Evolutionary conservation across 768 basidiomycete genomes (phyloP).

Genomic region (Mycena pura): DNA sequence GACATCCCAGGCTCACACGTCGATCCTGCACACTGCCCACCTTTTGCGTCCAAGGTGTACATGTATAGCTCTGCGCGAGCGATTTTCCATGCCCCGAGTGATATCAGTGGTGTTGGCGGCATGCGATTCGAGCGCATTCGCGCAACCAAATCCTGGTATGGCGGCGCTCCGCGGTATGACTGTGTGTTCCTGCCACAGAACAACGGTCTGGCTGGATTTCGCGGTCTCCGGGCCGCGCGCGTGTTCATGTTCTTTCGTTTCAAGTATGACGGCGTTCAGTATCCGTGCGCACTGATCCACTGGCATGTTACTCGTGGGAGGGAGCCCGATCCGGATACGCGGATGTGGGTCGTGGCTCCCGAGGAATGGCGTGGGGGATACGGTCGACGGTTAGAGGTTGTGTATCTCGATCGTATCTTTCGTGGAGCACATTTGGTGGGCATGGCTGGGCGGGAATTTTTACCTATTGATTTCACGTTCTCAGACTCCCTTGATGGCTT

Average conservation of each 20-base stretch:
- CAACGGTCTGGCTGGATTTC: slow-evolving; percentile 8
- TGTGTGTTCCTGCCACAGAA: slow-evolving; percentile 26
- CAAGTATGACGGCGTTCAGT: slow-evolving; percentile 12
- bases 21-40: background rate
- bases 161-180: slow-evolving; percentile 24
- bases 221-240: slow-evolving; percentile 33
- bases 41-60: background rate
- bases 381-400: no score
- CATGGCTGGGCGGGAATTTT: no score
- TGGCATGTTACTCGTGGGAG: slow-evolving; percentile 29
- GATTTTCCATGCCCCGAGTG: slow-evolving; percentile 31
- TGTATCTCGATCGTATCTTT: no score
- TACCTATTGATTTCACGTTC: no score
- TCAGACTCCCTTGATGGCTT: no score
- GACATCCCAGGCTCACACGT: background rate
- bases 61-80: background rate
- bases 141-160: slow-evolving; percentile 26
- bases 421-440: no score
- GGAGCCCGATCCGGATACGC: slow-evolving; percentile 28
- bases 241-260: slow-evolving; percentile 33
- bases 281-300: slow-evolving; percentile 34
- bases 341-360: slow-evolving; percentile 34
- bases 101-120: slow-evolving; percentile 26
- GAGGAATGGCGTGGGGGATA: no score
- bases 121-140: slow-evolving; percentile 34